Conservation (phyloP, 1,284 basidiomycete genomes). For the Hymenochaete sp. region DNA sequence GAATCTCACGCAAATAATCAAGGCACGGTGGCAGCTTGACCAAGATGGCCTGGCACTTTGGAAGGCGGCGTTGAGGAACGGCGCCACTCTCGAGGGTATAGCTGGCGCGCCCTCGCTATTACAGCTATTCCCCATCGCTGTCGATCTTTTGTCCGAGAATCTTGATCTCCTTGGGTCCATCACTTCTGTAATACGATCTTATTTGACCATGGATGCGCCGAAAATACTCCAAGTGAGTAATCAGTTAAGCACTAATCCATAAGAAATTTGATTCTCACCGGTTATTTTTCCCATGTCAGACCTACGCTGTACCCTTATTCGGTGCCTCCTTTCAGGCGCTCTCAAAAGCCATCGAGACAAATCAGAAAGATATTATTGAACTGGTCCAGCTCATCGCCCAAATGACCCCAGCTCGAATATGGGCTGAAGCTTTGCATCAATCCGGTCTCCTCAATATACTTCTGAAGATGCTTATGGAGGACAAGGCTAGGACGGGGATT, state of each 20-base stretch:
- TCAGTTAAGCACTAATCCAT: conserved; percentile 1
- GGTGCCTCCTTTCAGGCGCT: conserved; percentile 38
- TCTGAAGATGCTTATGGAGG: conserved; percentile 48
- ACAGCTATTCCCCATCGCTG: conserved; percentile 59
- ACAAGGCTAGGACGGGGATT: conserved; percentile 46
- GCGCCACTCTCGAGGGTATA: conserved; percentile 42
- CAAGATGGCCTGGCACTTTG: conserved; percentile 73
- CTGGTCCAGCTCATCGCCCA: conserved; percentile 53
- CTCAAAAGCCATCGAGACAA: conserved; percentile 40
- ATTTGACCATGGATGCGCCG: conserved; percentile 65
- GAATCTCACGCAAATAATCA: background rate
- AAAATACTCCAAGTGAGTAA: conserved; percentile 58
- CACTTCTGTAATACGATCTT: conserved; percentile 69
- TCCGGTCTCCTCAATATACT: conserved; percentile 62
- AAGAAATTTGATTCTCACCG: background rate
- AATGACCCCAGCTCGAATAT: conserved; percentile 47
- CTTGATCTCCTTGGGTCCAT: conserved; percentile 69
- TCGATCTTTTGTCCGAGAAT: conserved; percentile 57
- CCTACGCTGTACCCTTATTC: conserved; percentile 40
- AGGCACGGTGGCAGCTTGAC: conserved; percentile 59
- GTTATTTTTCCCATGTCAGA: background rate
- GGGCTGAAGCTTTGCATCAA: conserved; percentile 62
- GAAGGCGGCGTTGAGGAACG: conserved; percentile 66
- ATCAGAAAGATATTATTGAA: conserved; percentile 50
- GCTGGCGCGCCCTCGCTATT: conserved; percentile 48